Base-by-base conservation (phyloP, 306 rosid species). In the Cucurbita maxima region DNA sequence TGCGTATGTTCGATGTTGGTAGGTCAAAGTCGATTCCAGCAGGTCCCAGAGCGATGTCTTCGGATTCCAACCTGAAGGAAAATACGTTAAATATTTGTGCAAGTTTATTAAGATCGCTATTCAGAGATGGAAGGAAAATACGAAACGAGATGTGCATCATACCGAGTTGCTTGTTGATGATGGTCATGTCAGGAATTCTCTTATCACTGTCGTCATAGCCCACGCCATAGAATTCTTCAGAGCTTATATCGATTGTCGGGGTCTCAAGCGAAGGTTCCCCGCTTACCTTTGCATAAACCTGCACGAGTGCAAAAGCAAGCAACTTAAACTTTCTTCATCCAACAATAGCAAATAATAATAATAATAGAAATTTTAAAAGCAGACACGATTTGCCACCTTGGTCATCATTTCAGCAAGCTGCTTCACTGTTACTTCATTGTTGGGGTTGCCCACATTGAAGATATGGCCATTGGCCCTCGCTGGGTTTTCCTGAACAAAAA, bases 361-460 rank as follows among this genome's bases (percentile, higher is more conserved):
- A 45, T 41, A 22, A n/a, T 0, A 25, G 58, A 59, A 59, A 0
- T 25, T 3, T 5, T 3, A 37, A 69, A 30, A 50, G n/a, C 43
- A n/a, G 44, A 18, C 58, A 36, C n/a, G 38, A 71, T 79, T 58
- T n/a, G 67, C 41, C 71, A 88, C 96, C 95, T 90, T 81, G 15
- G 87, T 84, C 98, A 92, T 92, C 91, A 92, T 88, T 78, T 92
- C 96, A 30, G 91, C 98, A 51, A 92, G 96, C 89, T 90, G 98
- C 91, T 88, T 85, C 44, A 92, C 98, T 6, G 98, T 92, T 58
- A 92, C 98, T 84, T 92, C 98, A 79, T 92, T 92, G 86, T 92
- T 78, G 62, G 98, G 98, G 77, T 92, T 92, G 71, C 98, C 98
- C 79, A 92, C 98, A 61, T 92, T 92, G 78, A 90, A 92, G 73